phyloP scores from a whole-genome alignment of 805 yeast genomes.

The Maudiozyma serrabonitensis region DNA sequence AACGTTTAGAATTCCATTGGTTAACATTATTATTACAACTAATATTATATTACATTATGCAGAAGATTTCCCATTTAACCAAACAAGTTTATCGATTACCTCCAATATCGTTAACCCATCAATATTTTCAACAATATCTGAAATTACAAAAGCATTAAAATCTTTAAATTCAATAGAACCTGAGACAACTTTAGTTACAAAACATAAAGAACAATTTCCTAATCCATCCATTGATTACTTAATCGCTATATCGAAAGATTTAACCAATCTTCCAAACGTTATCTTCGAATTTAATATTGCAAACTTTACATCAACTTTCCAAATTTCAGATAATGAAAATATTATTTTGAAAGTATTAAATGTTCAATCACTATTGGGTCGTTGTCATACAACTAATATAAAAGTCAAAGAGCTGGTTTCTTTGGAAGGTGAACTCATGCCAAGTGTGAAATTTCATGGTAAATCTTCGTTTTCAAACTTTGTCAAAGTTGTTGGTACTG shows the following conservation, averaged over 20 bases:
- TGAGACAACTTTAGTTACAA: background rate
- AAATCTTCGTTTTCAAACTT: slow-evolving; percentile 13
- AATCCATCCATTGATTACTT: background rate
- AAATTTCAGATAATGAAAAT: slow-evolving; percentile 13
- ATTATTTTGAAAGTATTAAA: slow-evolving; percentile 17
- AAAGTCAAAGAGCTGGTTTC: background rate
- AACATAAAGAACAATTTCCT: background rate
- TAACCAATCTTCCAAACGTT: slow-evolving; percentile 13
- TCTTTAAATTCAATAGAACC: background rate
- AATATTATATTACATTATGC: slow-evolving; percentile 18
- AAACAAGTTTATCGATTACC: slow-evolving; percentile 15
- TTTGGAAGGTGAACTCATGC: background rate
- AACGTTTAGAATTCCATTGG: slow-evolving; percentile 22
- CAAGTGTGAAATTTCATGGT: background rate
- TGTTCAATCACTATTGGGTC: slow-evolving; percentile 12
- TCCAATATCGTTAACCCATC: slow-evolving; percentile 25
- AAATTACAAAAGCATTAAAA: slow-evolving; percentile 8
- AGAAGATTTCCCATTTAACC: slow-evolving; percentile 10
- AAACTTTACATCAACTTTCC: slow-evolving; percentile 18
- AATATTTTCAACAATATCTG: slow-evolving; percentile 16
- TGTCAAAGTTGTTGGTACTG: slow-evolving; percentile 17
- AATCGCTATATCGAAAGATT: background rate
- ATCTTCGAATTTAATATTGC: slow-evolving; percentile 18
- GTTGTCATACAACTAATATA: slow-evolving; percentile 4
- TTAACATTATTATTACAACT: slow-evolving; percentile 21